These are phyloP conservation scores for Tympanopsis confertula DNA, from an alignment of 2,329 filamentous ascomycete species.

Conservation along the genomic window DNA sequence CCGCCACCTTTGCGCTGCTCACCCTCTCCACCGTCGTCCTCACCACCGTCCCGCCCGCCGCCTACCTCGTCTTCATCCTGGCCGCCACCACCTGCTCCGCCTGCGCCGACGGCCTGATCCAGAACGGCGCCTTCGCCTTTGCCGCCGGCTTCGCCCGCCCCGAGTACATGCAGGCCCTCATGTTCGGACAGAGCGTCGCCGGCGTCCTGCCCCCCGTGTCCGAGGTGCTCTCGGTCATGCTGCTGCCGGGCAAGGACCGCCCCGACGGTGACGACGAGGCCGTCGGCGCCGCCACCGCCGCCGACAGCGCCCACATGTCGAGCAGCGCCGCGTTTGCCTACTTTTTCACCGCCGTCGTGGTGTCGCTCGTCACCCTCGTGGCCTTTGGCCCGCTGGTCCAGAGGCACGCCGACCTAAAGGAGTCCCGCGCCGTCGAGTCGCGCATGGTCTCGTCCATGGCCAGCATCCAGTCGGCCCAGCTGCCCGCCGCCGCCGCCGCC, in stretches of 20 bases:
- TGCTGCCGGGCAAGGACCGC: slow-evolving; percentile 26
- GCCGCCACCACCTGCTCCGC: slow-evolving; percentile 70
- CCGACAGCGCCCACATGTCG: slow-evolving; percentile 25
- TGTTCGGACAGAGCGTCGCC: slow-evolving; percentile 85
- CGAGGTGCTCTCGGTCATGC: slow-evolving; percentile 74
- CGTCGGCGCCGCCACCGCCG: slow-evolving; percentile 12
- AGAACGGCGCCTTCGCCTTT: slow-evolving; percentile 91
- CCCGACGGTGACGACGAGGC: slow-evolving; percentile 5
- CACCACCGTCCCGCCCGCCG: slow-evolving; percentile 43
- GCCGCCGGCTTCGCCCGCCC: slow-evolving; percentile 72
- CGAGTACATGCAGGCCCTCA: slow-evolving; percentile 91
- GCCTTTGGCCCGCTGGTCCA: slow-evolving; percentile 66
- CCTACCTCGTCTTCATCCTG: slow-evolving; percentile 75
- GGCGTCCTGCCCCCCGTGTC: slow-evolving; percentile 81
- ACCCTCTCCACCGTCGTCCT: slow-evolving; percentile 68
- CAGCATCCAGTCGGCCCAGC: slow-evolving; percentile 40
- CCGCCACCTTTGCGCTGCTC: slow-evolving; percentile 64
- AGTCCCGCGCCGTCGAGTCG: slow-evolving; percentile 37
- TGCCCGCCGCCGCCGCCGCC: slow-evolving; percentile 33
- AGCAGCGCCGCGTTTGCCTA: slow-evolving; percentile 75
- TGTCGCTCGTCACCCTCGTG: slow-evolving; percentile 59
- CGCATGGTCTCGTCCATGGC: slow-evolving; percentile 36
- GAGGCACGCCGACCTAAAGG: slow-evolving; percentile 16
- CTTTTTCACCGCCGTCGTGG: slow-evolving; percentile 73
- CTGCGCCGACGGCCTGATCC: slow-evolving; percentile 71